These are phyloP conservation scores for Vanderwaltozyma verrucispora DNA, from an alignment of 805 yeast species.

Conservation along the genomic window DNA sequence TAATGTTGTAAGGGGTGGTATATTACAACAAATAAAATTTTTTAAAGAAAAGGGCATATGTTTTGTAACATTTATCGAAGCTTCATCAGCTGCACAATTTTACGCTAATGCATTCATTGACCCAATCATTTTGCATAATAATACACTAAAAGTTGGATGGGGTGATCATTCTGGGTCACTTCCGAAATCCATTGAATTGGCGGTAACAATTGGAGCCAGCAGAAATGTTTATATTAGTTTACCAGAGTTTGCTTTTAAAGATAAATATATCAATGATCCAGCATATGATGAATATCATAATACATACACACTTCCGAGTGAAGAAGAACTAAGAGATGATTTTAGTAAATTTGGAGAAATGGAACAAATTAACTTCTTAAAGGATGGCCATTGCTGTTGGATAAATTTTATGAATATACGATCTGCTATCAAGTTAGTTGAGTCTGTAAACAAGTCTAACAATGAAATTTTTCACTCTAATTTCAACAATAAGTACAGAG, in stretches of 20 bases:
- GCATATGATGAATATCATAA: constrained; percentile 23
- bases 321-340: constrained; percentile 44
- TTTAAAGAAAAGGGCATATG: constrained; percentile 48
- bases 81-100: constrained; percentile 56
- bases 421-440: constrained; percentile 55
- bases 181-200: constrained; percentile 42
- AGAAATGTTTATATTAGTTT: constrained; percentile 69
- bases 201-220: constrained; percentile 65
- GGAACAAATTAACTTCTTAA: constrained; percentile 67
- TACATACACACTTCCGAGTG: constrained; percentile 33
- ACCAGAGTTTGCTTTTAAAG: constrained; percentile 33
- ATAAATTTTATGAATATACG: constrained; percentile 55
- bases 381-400: constrained; percentile 64
- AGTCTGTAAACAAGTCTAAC: constrained; percentile 38
- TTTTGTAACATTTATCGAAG: constrained; percentile 59
- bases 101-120: constrained; percentile 49
- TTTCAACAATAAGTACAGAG: constrained; percentile 38
- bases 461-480: constrained; percentile 29
- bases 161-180: constrained; percentile 57
- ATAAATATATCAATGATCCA: constrained; percentile 26
- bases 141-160: constrained; percentile 61
- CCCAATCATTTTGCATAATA: constrained; percentile 51
- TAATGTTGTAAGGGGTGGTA: constrained; percentile 70
- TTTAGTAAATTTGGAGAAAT: constrained; percentile 56
- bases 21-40: constrained; percentile 47